A percentile compares a stretch with the other conserved stretches of the same genome.
Conservation (phyloP, 1,139 yeast species). For the Geotrichum australiense region DNA sequence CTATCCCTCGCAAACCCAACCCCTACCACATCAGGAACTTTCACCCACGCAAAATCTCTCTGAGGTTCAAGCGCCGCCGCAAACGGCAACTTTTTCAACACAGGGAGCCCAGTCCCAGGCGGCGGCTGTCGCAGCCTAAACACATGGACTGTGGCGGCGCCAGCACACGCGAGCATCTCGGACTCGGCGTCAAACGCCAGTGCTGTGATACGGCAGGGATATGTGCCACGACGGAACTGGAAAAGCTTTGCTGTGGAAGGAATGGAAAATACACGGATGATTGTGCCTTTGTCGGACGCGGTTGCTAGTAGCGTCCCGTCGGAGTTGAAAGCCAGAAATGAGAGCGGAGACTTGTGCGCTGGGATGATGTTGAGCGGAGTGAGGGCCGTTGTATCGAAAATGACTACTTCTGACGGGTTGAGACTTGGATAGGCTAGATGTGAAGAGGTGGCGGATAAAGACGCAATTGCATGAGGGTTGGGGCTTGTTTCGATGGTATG, state of each 20-base stretch:
- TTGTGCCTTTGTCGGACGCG: slow-evolving; percentile 93
- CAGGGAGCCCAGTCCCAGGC: slow-evolving; percentile 21
- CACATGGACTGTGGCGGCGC: slow-evolving; percentile 90
- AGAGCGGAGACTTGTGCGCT: slow-evolving; percentile 84
- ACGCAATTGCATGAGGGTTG: slow-evolving; percentile 48
- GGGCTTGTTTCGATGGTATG: slow-evolving; percentile 84
- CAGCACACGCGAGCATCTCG: slow-evolving; percentile 66
- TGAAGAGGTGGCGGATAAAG: slow-evolving; percentile 59
- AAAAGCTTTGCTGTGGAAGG: slow-evolving; percentile 74
- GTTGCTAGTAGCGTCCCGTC: slow-evolving; percentile 87
- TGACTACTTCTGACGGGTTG: slow-evolving; percentile 72
- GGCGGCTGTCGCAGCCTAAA: slow-evolving; percentile 43
- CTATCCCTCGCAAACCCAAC: slow-evolving; percentile 43
- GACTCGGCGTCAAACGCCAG: slow-evolving; percentile 74
- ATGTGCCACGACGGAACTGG: slow-evolving; percentile 92
- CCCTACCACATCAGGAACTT: slow-evolving; percentile 35
- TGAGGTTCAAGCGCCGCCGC: slow-evolving; percentile 77
- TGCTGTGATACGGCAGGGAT: slow-evolving; percentile 83
- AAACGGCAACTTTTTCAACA: slow-evolving; percentile 55
- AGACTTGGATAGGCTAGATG: slow-evolving; percentile 88
- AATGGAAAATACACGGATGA: slow-evolving; percentile 79
- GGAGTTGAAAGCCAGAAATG: slow-evolving; percentile 66
- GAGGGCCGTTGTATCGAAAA: slow-evolving; percentile 67
- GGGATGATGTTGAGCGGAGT: slow-evolving; percentile 87
- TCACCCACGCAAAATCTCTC: slow-evolving; percentile 88